A percentile compares a stretch with the other conserved stretches of the same genome.
These are phyloP conservation scores for Ustilago lituana DNA, from an alignment of 1,284 basidiomycete species.

Conservation along the genomic window DNA sequence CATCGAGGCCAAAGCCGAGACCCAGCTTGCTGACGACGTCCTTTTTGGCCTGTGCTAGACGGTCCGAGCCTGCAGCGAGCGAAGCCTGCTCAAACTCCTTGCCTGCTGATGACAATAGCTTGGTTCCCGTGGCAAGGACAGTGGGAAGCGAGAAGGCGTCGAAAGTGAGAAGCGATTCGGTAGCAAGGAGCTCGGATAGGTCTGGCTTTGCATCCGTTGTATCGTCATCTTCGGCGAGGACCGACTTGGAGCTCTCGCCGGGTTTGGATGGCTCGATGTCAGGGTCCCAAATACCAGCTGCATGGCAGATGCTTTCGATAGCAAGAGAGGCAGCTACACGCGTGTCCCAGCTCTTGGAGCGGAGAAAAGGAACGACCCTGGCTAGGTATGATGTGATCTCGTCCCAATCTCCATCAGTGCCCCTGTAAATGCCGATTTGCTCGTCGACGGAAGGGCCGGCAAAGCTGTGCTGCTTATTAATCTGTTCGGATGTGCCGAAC, in stretches of 20 bases:
- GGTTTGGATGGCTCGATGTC: slow-evolving; percentile 42
- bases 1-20: slow-evolving; percentile 77
- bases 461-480: slow-evolving; percentile 40
- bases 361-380: slow-evolving; percentile 84
- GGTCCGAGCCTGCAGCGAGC: slow-evolving; percentile 69
- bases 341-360: slow-evolving; percentile 87
- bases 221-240: slow-evolving; percentile 18
- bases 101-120: slow-evolving; percentile 84
- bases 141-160: slow-evolving; percentile 74
- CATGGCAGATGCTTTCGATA: slow-evolving; percentile 83
- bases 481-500: slow-evolving; percentile 45
- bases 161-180: slow-evolving; percentile 54
- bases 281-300: slow-evolving; percentile 80
- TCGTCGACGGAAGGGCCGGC: slow-evolving; percentile 28
- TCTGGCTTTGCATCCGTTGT: slow-evolving; percentile 33
- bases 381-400: slow-evolving; percentile 67
- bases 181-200: slow-evolving; percentile 18
- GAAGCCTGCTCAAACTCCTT: slow-evolving; percentile 76
- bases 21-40: slow-evolving; percentile 72
- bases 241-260: slow-evolving; percentile 39
- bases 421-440: slow-evolving; percentile 48
- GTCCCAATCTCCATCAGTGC: slow-evolving; percentile 77
- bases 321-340: slow-evolving; percentile 84
- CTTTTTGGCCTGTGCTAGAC: slow-evolving; percentile 80
- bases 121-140: slow-evolving; percentile 78